Evolutionary conservation across 2,329 filamentous ascomycete species (phyloP), one percentile per base, ranked within the genome.

Genomic region (Aspergillus neotritici): DNA sequence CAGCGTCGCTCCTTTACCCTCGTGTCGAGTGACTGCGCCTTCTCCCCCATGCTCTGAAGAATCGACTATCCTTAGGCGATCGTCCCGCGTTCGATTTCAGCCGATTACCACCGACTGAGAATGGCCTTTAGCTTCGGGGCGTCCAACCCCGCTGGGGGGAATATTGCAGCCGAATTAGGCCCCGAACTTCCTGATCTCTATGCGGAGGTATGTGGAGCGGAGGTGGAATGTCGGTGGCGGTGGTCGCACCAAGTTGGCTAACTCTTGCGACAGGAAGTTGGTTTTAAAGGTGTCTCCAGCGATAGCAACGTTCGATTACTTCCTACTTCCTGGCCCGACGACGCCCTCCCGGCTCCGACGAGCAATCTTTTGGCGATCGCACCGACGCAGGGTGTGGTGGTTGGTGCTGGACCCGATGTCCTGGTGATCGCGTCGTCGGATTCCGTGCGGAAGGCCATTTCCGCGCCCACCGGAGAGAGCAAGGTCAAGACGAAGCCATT

Each of bases 311-410:
- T 97, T 54, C 86, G 84, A 62, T 72, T 86, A 16, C 72, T 97
- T 33, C 87, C 88, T 12, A 76, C 82, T 14, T 74, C 83, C 62
- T 97, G 91, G 90, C 79, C 85, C 32, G 57, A 66, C 48, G 73
- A 82, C 53, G 72, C 78, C 31, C 74, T 86, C 16, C 91, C 93
- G 28, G 74, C 84, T 2, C 74, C 86, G 4, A 88, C 84, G 34
- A 82, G 88, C 10, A 94, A 87, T 2, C 82, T 98, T 31, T 75
- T 98, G 49, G 86, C 84, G 61, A 78, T 97, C 53, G 89, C 91
- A 42, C 83, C 87, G 28, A 79, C 76, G 48, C 83, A 82, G 65
- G 88, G 88, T 32, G 76, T 98, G 15, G 74, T 96, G 42, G 91
- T 91, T 25, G 93, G 90, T 37, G 93, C 87, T 39, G 86, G 87